Base-by-base conservation (phyloP, 1,284 basidiomycete genomes). In the Thelephora terrestris region DNA sequence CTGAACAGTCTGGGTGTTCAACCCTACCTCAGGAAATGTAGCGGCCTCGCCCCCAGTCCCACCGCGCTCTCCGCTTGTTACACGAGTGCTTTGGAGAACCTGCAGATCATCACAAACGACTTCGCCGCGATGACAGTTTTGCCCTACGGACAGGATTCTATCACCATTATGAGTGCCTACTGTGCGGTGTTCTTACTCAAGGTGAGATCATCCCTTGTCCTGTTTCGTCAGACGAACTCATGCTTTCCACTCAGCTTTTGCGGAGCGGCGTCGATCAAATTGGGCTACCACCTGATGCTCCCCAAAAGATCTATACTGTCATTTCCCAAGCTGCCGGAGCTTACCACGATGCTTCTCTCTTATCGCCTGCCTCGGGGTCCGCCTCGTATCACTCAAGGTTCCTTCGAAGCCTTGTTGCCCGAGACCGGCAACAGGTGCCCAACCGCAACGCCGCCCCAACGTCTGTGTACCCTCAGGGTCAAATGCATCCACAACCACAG, bases 161-260 rank as follows among this genome's bases (percentile, higher is more conserved):
- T 86, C 51, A 81, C 82, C 4, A 76, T 85, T 42, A 90, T 90
- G 86, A 84, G 83, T 14, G 87, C 85, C 16, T 90, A 90, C 58
- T 78, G 81, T 49, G 85, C 86, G 18, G 79, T 90, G 36, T 81
- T 86, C 60, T 64, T 90, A 48, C 65, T 90, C 49, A 81, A 74
- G 71, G 86, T 85, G 60, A 39, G 67, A 21, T 57, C 47, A 27
- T 48, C 32, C 50, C 27, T 50, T 47, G 2, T 23, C 56, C 36
- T 36, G 32, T 25, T n/a, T 14, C 47, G 45, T 20, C 25, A 9
- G 24, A n/a, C 34, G 25, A 18, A 10, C 25, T 7, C 37, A 7
- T 43, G 25, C 27, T 4, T 27, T 36, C 16, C 25, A 16, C 14
- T 3, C 57, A 87, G 84, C 72, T 87, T 46, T 69, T 86, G 36